A percentile compares a stretch with the other conserved stretches of the same genome.
Conservation (phyloP, 805 yeast species). For the Barnettozyma sp. region DNA sequence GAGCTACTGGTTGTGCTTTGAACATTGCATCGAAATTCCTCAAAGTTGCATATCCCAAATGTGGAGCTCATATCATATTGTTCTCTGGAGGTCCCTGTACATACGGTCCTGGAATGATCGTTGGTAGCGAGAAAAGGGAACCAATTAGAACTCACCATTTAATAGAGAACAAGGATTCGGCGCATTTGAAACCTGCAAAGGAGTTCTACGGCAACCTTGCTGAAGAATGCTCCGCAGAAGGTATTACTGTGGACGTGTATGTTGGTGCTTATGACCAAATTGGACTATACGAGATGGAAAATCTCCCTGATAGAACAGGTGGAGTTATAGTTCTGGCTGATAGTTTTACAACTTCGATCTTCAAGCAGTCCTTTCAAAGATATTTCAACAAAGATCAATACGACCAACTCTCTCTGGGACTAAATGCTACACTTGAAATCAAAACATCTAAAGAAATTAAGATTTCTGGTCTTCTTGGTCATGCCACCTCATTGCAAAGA, state of each 20-base stretch:
- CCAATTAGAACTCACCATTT: slow-evolving; percentile 65
- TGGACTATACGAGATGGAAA: slow-evolving; percentile 62
- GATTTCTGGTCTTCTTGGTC: slow-evolving; percentile 56
- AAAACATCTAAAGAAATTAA: slow-evolving; percentile 44
- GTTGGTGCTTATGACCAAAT: slow-evolving; percentile 66
- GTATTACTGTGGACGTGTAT: slow-evolving; percentile 50
- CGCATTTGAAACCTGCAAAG: slow-evolving; percentile 36
- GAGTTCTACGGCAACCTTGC: slow-evolving; percentile 46
- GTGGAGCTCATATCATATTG: slow-evolving; percentile 48
- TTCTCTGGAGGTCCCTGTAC: slow-evolving; percentile 64
- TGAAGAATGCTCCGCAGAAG: slow-evolving; percentile 38
- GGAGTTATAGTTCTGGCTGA: slow-evolving; percentile 59
- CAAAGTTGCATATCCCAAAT: slow-evolving; percentile 34
- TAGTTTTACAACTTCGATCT: slow-evolving; percentile 59
- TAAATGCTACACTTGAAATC: slow-evolving; percentile 54
- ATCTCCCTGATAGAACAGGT: slow-evolving; percentile 50
- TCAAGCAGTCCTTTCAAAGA: slow-evolving; percentile 55
- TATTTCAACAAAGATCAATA: slow-evolving; percentile 36
- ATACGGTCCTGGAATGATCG: slow-evolving; percentile 57
- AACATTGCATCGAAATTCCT: slow-evolving; percentile 38
- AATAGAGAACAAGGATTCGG: slow-evolving; percentile 39
- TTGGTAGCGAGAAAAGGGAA: slow-evolving; percentile 47
- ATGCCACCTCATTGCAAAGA: slow-evolving; percentile 42
- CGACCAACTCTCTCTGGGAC: slow-evolving; percentile 43
- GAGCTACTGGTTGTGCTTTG: slow-evolving; percentile 57